A percentile compares a stretch with the other conserved stretches of the same genome.
Evolutionary conservation across 768 basidiomycete genomes (phyloP).

Genomic region (Xerocomus spinulosus): DNA sequence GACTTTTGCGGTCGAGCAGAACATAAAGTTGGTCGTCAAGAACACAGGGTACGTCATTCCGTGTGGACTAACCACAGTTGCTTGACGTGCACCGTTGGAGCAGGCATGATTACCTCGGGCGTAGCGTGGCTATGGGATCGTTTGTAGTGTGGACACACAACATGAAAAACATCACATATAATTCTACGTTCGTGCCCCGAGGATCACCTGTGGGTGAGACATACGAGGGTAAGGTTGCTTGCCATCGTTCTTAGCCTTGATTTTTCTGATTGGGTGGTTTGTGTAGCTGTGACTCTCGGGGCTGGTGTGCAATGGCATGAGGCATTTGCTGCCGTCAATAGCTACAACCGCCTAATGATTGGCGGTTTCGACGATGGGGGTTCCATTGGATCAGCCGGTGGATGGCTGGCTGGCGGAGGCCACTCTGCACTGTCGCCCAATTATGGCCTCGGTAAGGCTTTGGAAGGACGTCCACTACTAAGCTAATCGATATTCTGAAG

Average conservation of each 20-base stretch:
- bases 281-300: conserved; percentile 30
- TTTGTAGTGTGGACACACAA: conserved; percentile 43
- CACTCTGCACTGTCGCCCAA: conserved; percentile 39
- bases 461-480: background rate
- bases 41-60: conserved; percentile 22
- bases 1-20: conserved; percentile 18
- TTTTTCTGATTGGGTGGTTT: conserved; percentile 4
- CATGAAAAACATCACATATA: conserved; percentile 37
- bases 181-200: conserved; percentile 28
- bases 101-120: conserved; percentile 39
- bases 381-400: conserved; percentile 46
- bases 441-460: conserved; percentile 40
- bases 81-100: background rate
- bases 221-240: conserved; percentile 28
- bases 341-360: conserved; percentile 38
- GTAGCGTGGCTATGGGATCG: conserved; percentile 35
- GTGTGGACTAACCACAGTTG: too few relatives aligned
- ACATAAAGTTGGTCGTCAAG: conserved; percentile 25
- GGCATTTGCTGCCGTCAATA: conserved; percentile 38
- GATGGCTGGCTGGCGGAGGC: conserved; percentile 49
- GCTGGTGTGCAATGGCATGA: conserved; percentile 49
- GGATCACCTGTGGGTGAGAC: conserved; percentile 24
- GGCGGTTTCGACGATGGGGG: conserved; percentile 40
- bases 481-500: conserved; percentile 19
- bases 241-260: background rate